phyloP scores from a whole-genome alignment of 495 filamentous ascomycete genomes.

The Glonium stellatum region DNA sequence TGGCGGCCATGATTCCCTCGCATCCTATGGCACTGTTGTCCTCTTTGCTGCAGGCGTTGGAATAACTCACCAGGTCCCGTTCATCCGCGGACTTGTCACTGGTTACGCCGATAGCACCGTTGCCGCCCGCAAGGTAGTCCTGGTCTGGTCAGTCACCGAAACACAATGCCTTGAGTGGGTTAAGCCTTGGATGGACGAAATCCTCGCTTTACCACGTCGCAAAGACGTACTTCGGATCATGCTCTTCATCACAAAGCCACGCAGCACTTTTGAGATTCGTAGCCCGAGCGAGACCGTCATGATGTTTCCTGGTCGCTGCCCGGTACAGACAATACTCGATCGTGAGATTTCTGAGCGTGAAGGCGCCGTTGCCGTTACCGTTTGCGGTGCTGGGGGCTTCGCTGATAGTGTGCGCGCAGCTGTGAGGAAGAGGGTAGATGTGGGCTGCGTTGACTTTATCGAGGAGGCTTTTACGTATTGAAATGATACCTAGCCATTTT shows the following conservation, averaged over 20 bases:
- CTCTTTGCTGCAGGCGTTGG: slow-evolving; percentile 54
- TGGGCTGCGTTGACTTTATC: slow-evolving; percentile 73
- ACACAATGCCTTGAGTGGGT: slow-evolving; percentile 87
- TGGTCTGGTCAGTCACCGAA: slow-evolving; percentile 86
- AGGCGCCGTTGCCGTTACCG: slow-evolving; percentile 76
- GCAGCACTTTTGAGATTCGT: slow-evolving; percentile 70
- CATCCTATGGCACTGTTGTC: slow-evolving; percentile 49
- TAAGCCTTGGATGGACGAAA: slow-evolving; percentile 89
- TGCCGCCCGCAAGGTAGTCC: slow-evolving; percentile 55
- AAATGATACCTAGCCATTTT: not conserved
- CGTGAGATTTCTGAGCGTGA: slow-evolving; percentile 69
- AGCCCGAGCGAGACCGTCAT: slow-evolving; percentile 75
- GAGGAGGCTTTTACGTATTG: slow-evolving; percentile 83
- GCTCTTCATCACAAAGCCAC: slow-evolving; percentile 83
- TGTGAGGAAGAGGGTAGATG: slow-evolving; percentile 56
- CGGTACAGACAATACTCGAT: slow-evolving; percentile 56
- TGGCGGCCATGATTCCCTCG: slow-evolving; percentile 46
- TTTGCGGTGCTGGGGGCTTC: slow-evolving; percentile 85
- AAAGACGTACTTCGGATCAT: slow-evolving; percentile 77
- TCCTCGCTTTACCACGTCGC: slow-evolving; percentile 73
- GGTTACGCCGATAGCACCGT: slow-evolving; percentile 38
- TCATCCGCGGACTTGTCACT: slow-evolving; percentile 45
- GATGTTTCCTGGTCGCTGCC: slow-evolving; percentile 74
- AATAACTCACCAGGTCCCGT: slow-evolving; percentile 53
- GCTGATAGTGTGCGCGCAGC: slow-evolving; percentile 79